Base-by-base conservation (phyloP, 805 yeast species). In the Saccharomyces kudriavzevii region DNA sequence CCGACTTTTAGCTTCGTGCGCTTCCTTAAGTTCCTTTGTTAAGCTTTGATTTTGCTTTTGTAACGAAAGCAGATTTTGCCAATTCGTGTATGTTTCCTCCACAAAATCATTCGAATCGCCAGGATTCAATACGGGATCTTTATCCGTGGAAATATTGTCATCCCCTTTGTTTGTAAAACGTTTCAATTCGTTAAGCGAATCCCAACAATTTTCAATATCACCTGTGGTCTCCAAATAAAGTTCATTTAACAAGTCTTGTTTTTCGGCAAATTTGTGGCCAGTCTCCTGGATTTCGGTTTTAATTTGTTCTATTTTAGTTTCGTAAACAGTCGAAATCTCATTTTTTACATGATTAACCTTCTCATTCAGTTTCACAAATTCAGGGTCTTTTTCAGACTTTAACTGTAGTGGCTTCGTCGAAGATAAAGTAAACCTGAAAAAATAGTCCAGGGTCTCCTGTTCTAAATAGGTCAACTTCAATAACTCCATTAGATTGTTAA, bases 401-500 rank as follows among this genome's bases (percentile, higher is more conserved):
- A 67, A 30, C 25, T 59, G 58, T 47, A 60, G 45, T 8, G 57
- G 48, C 24, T 58, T 57, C 3, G 59, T 50, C 3, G 67, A 58
- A 5, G 68, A 62, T 22, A 68, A 57, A 0, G 66, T 65, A 26
- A 62, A 61, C 25, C 71, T 58, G 35, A 68, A 54, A 50, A 68
- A 68, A 51, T 62, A 60, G 50, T 68, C 72, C 25, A 68, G 51
- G 0, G 68, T 58, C 47, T 68, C 72, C 52, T 66, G 67, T 51
- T 68, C 69, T 49, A 68, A 52, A 56, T 68, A 66, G 14, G 63
- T 56, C 45, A 56, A 45, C 35, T 60, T 63, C 28, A 68, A 48
- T 5, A 59, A 48, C 20, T 60, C 60, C 10, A 65, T 56, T n/a
- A 67, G 49, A 31, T 59, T 47, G 28, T 61, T 58, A 11, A 63